Evolutionary conservation across 2,329 filamentous ascomycete genomes (phyloP), one percentile per base, ranked within the genome.

Genomic region (Talaromyces sp.): DNA sequence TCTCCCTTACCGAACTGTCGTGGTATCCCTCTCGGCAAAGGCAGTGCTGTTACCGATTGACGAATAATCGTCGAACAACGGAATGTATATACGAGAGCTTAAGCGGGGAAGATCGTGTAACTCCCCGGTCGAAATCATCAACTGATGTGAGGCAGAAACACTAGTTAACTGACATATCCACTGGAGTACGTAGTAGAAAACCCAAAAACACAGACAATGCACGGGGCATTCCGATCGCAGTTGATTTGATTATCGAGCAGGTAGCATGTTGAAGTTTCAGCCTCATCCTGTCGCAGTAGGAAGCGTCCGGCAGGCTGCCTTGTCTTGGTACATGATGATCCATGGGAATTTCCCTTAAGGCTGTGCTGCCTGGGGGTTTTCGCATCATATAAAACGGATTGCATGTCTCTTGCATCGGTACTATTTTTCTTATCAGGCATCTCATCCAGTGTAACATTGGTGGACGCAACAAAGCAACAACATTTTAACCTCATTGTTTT

Each of bases 31-130:
- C 28, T 21, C 45, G 45, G 45, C 45, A 48, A 10, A 15, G 4
- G 45, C 45, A 48, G 25, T 35, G 45, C 45, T 28, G 25, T 48
- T 48, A n/a, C 45, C 45, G 45, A 48, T 35, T 48, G 28, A 48
- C 45, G 45, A 48, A 48, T 48, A 13, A 35, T 7, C 9, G 5
- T 48, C 5, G n/a, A 33, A 48, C 45, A 48, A 48, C 28, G 10
- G 28, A 6, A 33, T 45, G 22, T 21, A n/a, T 9, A n/a, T 22
- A 46, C 15, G 15, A 46, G 45, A 35, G 45, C 3, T 3, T n/a
- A 33, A 48, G 45, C 45, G 45, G 45, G 45, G 45, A 48, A 33
- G 3, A 3, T 19, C 28, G 43, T 33, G 43, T 31, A 46, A 48
- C 45, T 48, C 45, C 45, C 28, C 45, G 33, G 43, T 31, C 43